Conservation (phyloP, 208 protist genomes). For the Trypanosoma mega region DNA sequence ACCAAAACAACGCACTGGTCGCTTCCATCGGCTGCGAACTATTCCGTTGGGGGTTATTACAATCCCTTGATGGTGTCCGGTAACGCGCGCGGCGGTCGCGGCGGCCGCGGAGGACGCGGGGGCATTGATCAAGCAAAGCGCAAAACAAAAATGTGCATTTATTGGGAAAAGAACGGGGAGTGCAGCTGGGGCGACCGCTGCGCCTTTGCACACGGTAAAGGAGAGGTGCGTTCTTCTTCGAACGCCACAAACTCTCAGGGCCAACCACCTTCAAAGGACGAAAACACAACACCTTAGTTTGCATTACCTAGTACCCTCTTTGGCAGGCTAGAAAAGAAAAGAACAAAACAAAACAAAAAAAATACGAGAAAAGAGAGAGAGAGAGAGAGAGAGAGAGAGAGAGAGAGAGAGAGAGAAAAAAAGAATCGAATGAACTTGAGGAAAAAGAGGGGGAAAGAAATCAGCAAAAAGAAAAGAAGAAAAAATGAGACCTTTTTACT, state of each 20-base stretch:
- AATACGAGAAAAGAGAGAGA: background rate
- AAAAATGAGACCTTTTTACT: background rate
- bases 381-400: background rate
- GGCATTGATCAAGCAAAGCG: slow-evolving; percentile 77
- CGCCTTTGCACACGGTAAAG: slow-evolving; percentile 80
- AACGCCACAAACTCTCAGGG: slow-evolving; percentile 3
- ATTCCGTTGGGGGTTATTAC: slow-evolving; percentile 26
- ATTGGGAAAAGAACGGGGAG: slow-evolving; percentile 80
- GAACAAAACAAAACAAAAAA: slow-evolving; percentile 16
- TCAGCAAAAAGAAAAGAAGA: no score
- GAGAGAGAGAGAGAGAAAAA: background rate
- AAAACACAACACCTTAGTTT: slow-evolving; percentile 5
- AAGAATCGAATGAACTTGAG: no score
- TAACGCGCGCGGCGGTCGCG: slow-evolving; percentile 29
- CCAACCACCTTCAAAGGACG: slow-evolving; percentile 1
- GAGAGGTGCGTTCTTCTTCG: slow-evolving; percentile 43
- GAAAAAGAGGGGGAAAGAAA: slow-evolving; percentile 5
- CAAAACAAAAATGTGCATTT: slow-evolving; percentile 89
- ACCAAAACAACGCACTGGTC: slow-evolving; percentile 86
- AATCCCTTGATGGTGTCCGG: slow-evolving; percentile 23
- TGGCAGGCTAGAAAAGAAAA: slow-evolving; percentile 5
- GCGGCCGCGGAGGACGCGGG: slow-evolving; percentile 33
- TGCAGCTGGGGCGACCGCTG: slow-evolving; percentile 84
- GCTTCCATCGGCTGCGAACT: slow-evolving; percentile 43
- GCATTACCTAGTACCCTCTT: background rate